Evolutionary conservation across 2,329 filamentous ascomycete species (phyloP), one percentile per base, ranked within the genome.

Genomic region (Phaeomoniella chlamydospora): DNA sequence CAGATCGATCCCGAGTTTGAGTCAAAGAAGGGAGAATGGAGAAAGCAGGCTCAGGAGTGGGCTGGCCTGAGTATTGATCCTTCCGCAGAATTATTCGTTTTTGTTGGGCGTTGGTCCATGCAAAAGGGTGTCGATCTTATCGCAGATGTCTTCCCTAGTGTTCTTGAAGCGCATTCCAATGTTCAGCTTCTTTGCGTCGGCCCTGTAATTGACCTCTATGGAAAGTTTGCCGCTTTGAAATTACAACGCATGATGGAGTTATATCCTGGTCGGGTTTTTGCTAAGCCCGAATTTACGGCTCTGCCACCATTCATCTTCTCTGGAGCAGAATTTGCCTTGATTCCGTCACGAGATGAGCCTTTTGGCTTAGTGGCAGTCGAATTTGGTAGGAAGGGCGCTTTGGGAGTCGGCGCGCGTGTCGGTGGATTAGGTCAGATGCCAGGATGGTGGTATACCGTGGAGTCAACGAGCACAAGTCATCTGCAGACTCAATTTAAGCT

Each of bases 381-480:
- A 46, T 79, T 78, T 43, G 74, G 74, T 36, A 62, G 74, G 15
- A 77, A 78, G 51, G 74, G 74, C 45, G 74, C 74, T 13, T 61
- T 79, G 31, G 74, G 74, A 43, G 72, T 79, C 38, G 74, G 74
- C 29, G 70, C 73, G 18, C 64, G 72, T 36, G 74, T 79, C 18
- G 74, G 74, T 43, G 74, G 74, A 36, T 61, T 78, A 14, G 72
- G 74, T 9, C 70, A 75, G 47, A 77, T 78, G 73, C 74, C 74
- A 15, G 74, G 74, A 15, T 78, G 73, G 68, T 79, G 74, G 74
- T 78, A 71, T 50, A 77, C 74, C 0, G 68, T 79, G 39, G 74
- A 78, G 50, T 76, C 72, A 0, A 72, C 66, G 4, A 69, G 69
- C 1, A 74, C 73, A 1, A 65, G 64, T 32, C 74, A 78, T 55